These are phyloP conservation scores for Magnaporthales sp. DNA, from an alignment of 2,329 filamentous ascomycete genomes.

Conservation along the genomic window DNA sequence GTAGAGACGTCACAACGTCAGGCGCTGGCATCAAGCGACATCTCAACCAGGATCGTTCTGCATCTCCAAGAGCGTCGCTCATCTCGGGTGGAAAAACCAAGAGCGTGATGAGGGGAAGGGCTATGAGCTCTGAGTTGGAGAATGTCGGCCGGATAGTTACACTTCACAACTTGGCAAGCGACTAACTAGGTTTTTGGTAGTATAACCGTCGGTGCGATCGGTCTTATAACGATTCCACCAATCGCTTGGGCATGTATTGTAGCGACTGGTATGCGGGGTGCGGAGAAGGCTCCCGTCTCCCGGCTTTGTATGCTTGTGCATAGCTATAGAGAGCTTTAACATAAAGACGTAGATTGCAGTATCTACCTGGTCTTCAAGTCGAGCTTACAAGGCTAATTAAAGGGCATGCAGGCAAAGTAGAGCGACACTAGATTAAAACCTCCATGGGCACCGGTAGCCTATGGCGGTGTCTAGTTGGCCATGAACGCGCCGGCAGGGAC, in stretches of 20 bases:
- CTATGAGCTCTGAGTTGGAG: background rate
- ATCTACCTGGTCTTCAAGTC: background rate
- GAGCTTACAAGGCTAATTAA: background rate
- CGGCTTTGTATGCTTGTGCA: background rate
- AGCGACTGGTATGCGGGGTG: background rate
- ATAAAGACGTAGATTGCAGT: background rate
- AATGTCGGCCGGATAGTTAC: background rate
- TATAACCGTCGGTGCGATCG: background rate
- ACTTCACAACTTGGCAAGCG: background rate
- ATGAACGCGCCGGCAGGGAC: no score
- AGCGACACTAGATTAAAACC: no score
- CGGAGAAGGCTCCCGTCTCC: background rate
- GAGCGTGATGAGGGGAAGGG: background rate
- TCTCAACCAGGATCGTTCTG: background rate
- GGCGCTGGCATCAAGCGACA: background rate
- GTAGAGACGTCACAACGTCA: background rate
- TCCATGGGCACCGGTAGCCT: no score
- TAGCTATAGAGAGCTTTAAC: background rate
- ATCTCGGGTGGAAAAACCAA: background rate
- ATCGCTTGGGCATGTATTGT: background rate
- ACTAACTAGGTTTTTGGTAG: background rate
- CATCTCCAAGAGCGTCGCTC: background rate
- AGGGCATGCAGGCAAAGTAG: background rate
- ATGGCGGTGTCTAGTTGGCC: no score
- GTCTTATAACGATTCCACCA: background rate